These are phyloP conservation scores for Phytophthora brassicae DNA, from an alignment of 352 stramenopile genomes.

Conservation along the genomic window DNA sequence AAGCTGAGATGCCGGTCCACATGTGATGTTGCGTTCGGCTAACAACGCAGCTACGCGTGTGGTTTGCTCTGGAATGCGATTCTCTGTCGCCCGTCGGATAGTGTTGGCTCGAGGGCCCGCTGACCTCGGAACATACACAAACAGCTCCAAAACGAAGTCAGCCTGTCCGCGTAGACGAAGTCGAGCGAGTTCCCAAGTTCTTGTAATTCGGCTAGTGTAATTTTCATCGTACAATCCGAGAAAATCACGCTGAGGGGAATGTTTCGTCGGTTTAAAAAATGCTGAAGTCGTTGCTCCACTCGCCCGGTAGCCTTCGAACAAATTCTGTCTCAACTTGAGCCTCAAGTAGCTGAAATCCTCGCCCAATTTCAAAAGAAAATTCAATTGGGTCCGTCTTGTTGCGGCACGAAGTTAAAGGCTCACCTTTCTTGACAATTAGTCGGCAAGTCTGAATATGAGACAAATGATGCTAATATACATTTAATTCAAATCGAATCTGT, in stretches of 20 bases:
- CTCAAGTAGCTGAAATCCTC: neutral
- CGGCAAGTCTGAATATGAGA: too few species aligned
- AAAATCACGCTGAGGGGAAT: constrained; percentile 10
- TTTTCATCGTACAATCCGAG: neutral
- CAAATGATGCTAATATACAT: too few species aligned
- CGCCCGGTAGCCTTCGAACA: neutral
- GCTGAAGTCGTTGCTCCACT: neutral
- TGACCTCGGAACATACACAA: constrained; percentile 11
- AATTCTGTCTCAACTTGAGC: constrained; percentile 1
- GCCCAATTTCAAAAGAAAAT: neutral
- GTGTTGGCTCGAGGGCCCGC: neutral
- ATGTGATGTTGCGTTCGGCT: neutral
- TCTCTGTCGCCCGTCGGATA: constrained; percentile 4
- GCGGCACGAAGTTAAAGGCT: too few species aligned
- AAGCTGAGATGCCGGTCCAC: neutral
- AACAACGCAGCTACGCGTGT: constrained; percentile 3
- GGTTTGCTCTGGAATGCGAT: constrained; percentile 3
- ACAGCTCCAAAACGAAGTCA: too few species aligned
- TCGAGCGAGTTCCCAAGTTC: neutral
- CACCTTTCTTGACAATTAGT: too few species aligned
- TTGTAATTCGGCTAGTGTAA: neutral
- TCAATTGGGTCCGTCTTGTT: neutral
- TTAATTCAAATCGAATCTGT: too few species aligned
- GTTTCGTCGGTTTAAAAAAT: constrained; percentile 1
- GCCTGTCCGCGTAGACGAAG: constrained; percentile 4